Evolutionary conservation across 176 grass and related monocot genomes (phyloP).

Genomic region (Ensete glaucum): DNA sequence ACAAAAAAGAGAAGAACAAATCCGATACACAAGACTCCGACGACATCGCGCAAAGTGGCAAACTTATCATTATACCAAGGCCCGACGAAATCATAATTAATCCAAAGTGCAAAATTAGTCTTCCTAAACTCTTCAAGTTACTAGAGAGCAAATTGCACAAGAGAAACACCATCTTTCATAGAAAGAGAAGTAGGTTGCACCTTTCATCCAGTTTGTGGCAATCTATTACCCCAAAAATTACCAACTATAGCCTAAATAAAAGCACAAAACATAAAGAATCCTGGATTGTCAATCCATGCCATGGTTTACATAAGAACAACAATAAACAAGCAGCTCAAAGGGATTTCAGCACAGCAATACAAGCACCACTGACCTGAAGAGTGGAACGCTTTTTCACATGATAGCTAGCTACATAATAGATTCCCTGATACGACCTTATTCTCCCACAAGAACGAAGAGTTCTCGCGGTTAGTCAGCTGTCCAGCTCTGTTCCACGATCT

Average conservation of each 20-base stretch:
- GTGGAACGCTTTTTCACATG: not conserved
- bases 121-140: too few relatives aligned
- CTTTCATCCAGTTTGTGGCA: too few relatives aligned
- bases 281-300: not conserved
- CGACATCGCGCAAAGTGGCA: too few relatives aligned
- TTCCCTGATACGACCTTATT: not conserved
- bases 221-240: too few relatives aligned
- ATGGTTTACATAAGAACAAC: not conserved
- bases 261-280: not conserved
- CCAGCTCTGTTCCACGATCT: constrained; percentile 95
- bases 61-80: too few relatives aligned
- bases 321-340: not conserved
- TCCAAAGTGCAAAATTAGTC: too few relatives aligned
- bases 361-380: not conserved
- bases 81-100: too few relatives aligned
- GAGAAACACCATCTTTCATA: too few relatives aligned
- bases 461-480: constrained; percentile 47
- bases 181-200: too few relatives aligned
- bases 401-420: not conserved
- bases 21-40: too few relatives aligned
- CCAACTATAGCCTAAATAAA: not conserved
- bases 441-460: not conserved
- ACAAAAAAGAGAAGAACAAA: too few relatives aligned
- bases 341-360: constrained; percentile 1
- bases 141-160: too few relatives aligned